Percentiles rank a stretch among this genome's conserved stretches.
phyloP scores from a whole-genome alignment of 2,329 filamentous ascomycete species.

The Epichloe bromicola region DNA sequence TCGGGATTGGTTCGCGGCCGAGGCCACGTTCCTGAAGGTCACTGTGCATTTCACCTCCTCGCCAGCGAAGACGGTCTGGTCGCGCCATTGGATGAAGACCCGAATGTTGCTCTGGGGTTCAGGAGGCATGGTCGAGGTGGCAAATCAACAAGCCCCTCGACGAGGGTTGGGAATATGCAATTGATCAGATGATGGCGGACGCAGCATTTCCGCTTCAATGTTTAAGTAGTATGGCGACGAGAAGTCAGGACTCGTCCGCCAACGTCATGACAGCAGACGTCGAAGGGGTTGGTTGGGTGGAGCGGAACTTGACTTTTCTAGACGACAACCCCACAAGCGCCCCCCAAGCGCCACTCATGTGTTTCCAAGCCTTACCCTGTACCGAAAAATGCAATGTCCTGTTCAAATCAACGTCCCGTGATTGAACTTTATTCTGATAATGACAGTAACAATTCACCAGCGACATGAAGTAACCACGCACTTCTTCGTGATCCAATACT shows the following conservation, averaged over 20 bases:
- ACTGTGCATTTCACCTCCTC: constrained; percentile 93
- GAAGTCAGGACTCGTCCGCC: not conserved
- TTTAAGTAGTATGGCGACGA: constrained; percentile 5
- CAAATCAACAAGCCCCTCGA: constrained; percentile 14
- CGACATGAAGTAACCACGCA: not conserved
- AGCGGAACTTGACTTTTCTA: not conserved
- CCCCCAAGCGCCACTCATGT: not conserved
- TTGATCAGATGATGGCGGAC: constrained; percentile 14
- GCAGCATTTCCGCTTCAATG: constrained; percentile 18
- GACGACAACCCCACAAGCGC: not conserved
- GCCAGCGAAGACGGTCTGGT: constrained; percentile 89
- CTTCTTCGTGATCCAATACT: not conserved
- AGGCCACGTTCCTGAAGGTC: constrained; percentile 79
- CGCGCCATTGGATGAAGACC: constrained; percentile 90
- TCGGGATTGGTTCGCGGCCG: constrained; percentile 24
- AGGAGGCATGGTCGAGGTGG: constrained; percentile 31
- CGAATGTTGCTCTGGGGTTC: constrained; percentile 59
- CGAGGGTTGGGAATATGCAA: constrained; percentile 16
- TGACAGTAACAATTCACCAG: too few species aligned
- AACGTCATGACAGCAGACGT: constrained; percentile 6
- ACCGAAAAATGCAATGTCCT: too few species aligned
- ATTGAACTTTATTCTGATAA: too few species aligned
- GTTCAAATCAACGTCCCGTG: too few species aligned
- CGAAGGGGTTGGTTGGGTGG: not conserved
- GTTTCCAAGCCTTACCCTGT: not conserved